phyloP scores from a whole-genome alignment of 148 eudicot genomes.

The Fagopyrum homotropicum region DNA sequence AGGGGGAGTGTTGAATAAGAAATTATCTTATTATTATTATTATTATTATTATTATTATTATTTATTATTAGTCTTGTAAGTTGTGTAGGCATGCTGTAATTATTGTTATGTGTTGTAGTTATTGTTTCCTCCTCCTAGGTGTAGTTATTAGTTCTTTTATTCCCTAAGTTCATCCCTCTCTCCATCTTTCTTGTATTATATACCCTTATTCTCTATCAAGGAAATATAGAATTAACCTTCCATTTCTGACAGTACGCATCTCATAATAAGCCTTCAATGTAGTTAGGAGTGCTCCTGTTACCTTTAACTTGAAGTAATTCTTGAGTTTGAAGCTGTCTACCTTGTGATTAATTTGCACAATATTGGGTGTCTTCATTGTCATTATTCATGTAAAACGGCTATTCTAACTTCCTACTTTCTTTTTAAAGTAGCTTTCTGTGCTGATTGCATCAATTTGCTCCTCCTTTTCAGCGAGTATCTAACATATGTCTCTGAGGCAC shows the following conservation, averaged over 20 bases:
- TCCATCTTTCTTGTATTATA: too few species aligned
- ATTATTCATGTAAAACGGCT: neutral
- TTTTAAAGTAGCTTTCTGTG: neutral
- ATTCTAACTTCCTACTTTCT: neutral
- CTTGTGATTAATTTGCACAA: neutral
- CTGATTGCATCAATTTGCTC: neutral
- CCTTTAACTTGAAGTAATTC: neutral
- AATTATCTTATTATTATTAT: too few species aligned
- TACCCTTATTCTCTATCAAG: too few species aligned
- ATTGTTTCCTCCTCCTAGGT: too few species aligned
- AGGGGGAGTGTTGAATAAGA: too few species aligned
- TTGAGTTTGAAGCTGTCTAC: neutral
- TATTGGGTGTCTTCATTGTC: neutral
- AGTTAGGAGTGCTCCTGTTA: neutral
- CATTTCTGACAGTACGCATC: neutral
- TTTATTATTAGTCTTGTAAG: too few species aligned
- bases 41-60: too few species aligned
- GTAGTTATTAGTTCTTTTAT: too few species aligned
- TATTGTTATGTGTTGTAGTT: too few species aligned
- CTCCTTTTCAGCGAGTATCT: conserved; percentile 66
- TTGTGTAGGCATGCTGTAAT: too few species aligned
- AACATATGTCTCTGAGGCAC: conserved; percentile 75
- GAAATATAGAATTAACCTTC: too few species aligned
- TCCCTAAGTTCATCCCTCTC: too few species aligned
- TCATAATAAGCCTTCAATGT: neutral